phyloP scores from a whole-genome alignment of 805 yeast species.

The Clavispora santaluciae region DNA sequence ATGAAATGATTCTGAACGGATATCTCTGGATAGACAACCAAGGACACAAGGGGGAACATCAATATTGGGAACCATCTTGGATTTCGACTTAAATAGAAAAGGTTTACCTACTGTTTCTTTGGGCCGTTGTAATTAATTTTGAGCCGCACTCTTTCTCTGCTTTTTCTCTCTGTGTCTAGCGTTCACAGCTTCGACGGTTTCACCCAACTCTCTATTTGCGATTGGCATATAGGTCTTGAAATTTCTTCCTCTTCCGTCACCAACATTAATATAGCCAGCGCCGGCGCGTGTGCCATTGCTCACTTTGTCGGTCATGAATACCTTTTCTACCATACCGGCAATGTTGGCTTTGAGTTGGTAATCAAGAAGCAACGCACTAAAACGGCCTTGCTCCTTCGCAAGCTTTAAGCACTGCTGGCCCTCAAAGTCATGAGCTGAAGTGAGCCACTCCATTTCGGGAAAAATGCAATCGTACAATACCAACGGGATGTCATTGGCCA shows the following conservation, averaged over 20 bases:
- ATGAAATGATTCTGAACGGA: constrained; percentile 79
- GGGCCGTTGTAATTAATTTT: background rate
- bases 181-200: constrained; percentile 66
- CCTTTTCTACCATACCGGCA: constrained; percentile 43
- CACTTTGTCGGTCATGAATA: constrained; percentile 8
- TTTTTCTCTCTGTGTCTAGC: constrained; percentile 49
- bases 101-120: too few species aligned
- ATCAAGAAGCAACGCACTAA: constrained; percentile 52
- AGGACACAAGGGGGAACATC: constrained; percentile 39
- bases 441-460: constrained; percentile 66
- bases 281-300: constrained; percentile 8
- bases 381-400: constrained; percentile 37
- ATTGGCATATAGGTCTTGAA: constrained; percentile 55
- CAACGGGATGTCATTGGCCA: constrained; percentile 88
- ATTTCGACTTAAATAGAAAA: constrained; percentile 31
- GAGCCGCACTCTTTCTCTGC: constrained; percentile 14
- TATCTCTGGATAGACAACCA: constrained; percentile 76
- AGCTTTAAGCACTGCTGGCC: constrained; percentile 25
- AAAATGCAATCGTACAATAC: constrained; percentile 82
- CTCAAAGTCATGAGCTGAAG: constrained; percentile 24
- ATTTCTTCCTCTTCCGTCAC: constrained; percentile 76
- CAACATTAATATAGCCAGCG: constrained; percentile 48
- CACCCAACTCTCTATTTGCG: constrained; percentile 51
- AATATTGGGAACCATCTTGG: constrained; percentile 78
- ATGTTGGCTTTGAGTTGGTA: constrained; percentile 53